Conservation (phyloP, 2,329 filamentous ascomycete genomes). For the Lachnellula arida region DNA sequence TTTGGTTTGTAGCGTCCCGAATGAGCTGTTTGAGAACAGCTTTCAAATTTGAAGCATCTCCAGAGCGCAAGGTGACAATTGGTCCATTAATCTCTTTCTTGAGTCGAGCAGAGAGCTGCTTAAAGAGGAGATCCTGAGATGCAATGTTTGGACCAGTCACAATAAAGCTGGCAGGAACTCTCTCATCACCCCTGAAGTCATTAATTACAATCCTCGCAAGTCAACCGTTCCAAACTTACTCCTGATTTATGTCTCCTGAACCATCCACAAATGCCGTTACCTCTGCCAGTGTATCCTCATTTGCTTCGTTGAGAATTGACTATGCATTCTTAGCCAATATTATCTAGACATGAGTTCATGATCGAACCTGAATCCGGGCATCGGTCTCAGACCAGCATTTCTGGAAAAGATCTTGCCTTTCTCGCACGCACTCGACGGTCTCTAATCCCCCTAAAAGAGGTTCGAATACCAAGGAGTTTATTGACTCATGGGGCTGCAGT, state of each 20-base stretch:
- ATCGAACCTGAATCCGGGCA: slow-evolving; percentile 54
- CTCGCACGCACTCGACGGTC: slow-evolving; percentile 40
- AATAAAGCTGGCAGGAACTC: slow-evolving; percentile 62
- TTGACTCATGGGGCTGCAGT: neutral
- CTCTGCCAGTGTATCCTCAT: slow-evolving; percentile 54
- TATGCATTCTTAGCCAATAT: slow-evolving; percentile 28
- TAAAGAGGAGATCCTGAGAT: slow-evolving; percentile 69
- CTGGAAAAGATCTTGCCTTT: slow-evolving; percentile 57
- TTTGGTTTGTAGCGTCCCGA: slow-evolving; percentile 54
- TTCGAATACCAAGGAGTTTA: slow-evolving; percentile 37
- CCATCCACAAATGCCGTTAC: slow-evolving; percentile 52
- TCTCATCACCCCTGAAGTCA: slow-evolving; percentile 14
- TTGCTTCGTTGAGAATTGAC: slow-evolving; percentile 55
- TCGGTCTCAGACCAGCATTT: slow-evolving; percentile 62
- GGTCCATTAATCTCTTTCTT: slow-evolving; percentile 43
- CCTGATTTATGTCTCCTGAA: slow-evolving; percentile 27
- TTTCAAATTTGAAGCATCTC: slow-evolving; percentile 70
- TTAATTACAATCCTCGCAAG: neutral
- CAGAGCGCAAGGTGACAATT: slow-evolving; percentile 64
- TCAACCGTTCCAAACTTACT: slow-evolving; percentile 1
- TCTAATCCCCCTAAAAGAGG: slow-evolving; percentile 53
- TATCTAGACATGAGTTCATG: slow-evolving; percentile 20
- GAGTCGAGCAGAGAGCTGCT: slow-evolving; percentile 60
- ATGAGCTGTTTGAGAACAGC: slow-evolving; percentile 69
- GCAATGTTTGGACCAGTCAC: slow-evolving; percentile 75